Evolutionary conservation across 495 filamentous ascomycete species (phyloP).

Genomic region (Trichoderma orchidacearum): DNA sequence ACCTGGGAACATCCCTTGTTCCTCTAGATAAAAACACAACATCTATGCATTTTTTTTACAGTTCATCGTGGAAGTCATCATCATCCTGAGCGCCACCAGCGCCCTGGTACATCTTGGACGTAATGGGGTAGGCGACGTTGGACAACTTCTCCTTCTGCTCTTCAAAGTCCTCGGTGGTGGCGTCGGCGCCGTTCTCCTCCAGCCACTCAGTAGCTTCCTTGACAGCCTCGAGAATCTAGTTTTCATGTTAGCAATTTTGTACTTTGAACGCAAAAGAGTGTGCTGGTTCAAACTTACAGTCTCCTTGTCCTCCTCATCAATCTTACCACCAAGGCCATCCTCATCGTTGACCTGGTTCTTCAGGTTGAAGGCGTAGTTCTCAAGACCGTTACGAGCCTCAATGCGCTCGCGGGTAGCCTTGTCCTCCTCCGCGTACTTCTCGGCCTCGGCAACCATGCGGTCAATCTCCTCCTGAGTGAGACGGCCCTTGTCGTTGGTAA

Average conservation of each 20-base stretch:
- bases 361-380: slow-evolving; percentile 93
- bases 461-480: slow-evolving; percentile 93
- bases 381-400: slow-evolving; percentile 85
- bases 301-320: slow-evolving; percentile 98
- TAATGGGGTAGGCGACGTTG: slow-evolving; percentile 94
- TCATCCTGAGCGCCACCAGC: slow-evolving; percentile 61
- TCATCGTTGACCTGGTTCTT: slow-evolving; percentile 99
- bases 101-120: slow-evolving; percentile 83
- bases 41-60: slow-evolving; percentile 41
- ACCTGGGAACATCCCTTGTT: not conserved
- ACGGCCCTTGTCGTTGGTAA: slow-evolving; percentile 97
- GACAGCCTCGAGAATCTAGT: slow-evolving; percentile 76
- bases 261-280: not conserved
- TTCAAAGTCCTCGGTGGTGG: slow-evolving; percentile 86
- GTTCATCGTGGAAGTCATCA: slow-evolving; percentile 70
- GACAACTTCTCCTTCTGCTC: slow-evolving; percentile 99
- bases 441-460: slow-evolving; percentile 93
- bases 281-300: slow-evolving; percentile 37
- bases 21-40: not conserved
- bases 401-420: slow-evolving; percentile 93
- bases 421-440: slow-evolving; percentile 98
- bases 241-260: not conserved
- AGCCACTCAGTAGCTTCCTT: slow-evolving; percentile 98
- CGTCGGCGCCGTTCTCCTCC: slow-evolving; percentile 83
- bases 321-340: slow-evolving; percentile 93